Conservation (phyloP, 2,329 filamentous ascomycete species). For the Colletotrichum scovillei region DNA sequence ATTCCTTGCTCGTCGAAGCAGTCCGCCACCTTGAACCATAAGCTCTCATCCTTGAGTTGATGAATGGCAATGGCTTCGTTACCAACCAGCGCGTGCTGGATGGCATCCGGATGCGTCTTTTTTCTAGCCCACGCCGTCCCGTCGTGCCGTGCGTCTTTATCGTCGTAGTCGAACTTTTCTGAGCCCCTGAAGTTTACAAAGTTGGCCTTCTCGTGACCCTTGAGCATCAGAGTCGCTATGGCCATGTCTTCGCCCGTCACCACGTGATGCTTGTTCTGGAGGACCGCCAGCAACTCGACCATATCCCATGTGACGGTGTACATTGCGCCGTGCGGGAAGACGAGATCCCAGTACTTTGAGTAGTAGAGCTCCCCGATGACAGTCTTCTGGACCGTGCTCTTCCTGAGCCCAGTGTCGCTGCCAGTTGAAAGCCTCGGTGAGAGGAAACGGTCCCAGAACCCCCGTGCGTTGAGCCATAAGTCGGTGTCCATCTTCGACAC, state of each 20-base stretch:
- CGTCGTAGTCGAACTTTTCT: constrained; percentile 46
- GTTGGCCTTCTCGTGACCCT: constrained; percentile 39
- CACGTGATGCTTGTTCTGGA: constrained; percentile 42
- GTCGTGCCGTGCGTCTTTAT: constrained; percentile 41
- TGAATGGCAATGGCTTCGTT: constrained; percentile 42
- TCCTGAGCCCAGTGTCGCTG: constrained; percentile 22
- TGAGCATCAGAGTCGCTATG: constrained; percentile 43
- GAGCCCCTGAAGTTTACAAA: constrained; percentile 44
- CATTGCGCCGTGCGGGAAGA: constrained; percentile 47
- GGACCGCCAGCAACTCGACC: constrained; percentile 41
- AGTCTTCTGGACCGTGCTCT: constrained; percentile 39
- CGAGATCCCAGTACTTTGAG: constrained; percentile 39
- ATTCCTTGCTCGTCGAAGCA: constrained; percentile 44
- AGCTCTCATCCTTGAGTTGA: constrained; percentile 41
- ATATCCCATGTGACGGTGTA: constrained; percentile 49
- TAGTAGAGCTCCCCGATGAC: constrained; percentile 45
- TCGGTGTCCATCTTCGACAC: constrained; percentile 48
- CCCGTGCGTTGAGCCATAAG: constrained; percentile 45
- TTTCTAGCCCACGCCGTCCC: constrained; percentile 43
- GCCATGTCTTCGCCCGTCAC: constrained; percentile 46
- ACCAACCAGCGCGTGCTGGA: constrained; percentile 40
- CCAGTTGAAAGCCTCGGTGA: constrained; percentile 36
- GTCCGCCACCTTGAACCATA: constrained; percentile 43
- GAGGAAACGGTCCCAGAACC: constrained; percentile 45
- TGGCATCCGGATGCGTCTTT: constrained; percentile 40